A percentile compares a stretch with the other conserved stretches of the same genome.
Evolutionary conservation across 2,329 filamentous ascomycete species (phyloP).

Genomic region (Plenodomus biglobosus): DNA sequence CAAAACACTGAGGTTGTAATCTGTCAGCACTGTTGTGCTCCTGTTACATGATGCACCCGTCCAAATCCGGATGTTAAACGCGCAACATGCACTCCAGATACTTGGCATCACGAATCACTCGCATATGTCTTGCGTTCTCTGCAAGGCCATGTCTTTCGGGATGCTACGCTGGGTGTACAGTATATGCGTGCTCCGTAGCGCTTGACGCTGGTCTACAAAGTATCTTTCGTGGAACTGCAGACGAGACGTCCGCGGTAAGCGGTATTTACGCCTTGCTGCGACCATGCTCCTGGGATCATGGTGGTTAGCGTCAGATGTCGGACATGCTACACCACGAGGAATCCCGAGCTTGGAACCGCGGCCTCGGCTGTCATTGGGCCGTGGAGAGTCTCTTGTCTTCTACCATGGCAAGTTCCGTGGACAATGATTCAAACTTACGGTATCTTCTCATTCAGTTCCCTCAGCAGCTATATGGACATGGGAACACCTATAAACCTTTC

Average conservation of each 20-base stretch:
- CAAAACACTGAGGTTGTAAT: not conserved
- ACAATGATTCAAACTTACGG: too few species aligned
- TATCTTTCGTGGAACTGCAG: not conserved
- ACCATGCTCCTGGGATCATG: too few species aligned
- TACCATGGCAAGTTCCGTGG: too few species aligned
- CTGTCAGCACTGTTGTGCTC: not conserved
- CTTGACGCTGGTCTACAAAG: not conserved
- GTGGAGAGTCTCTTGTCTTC: too few species aligned
- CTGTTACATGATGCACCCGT: not conserved
- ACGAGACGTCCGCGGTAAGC: not conserved
- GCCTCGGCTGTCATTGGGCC: not conserved
- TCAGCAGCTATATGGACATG: too few species aligned
- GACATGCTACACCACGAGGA: not conserved
- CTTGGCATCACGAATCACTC: not conserved
- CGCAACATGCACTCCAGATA: not conserved
- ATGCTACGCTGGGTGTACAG: too few species aligned
- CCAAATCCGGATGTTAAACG: not conserved
- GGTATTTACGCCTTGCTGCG: not conserved
- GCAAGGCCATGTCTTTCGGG: not conserved
- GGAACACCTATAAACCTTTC: too few species aligned
- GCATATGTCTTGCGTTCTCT: not conserved
- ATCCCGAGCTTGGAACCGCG: not conserved
- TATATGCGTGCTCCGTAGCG: not conserved
- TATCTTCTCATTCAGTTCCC: too few species aligned
- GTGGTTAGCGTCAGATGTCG: not conserved